These are phyloP conservation scores for Raphanus hybrid DNA, from an alignment of 441 rosid genomes.

Conservation along the genomic window DNA sequence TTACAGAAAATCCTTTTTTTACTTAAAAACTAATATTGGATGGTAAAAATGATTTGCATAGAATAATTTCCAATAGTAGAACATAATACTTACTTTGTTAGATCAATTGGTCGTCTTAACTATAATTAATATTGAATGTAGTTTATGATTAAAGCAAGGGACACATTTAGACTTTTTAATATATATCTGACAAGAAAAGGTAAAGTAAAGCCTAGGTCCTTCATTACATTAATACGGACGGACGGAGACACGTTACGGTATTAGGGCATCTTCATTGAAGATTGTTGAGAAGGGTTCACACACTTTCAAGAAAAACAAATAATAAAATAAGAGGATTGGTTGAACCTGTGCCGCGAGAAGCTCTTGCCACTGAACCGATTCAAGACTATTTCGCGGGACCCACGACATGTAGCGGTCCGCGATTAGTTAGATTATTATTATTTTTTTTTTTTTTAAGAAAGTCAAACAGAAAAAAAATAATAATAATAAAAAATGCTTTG, in stretches of 20 bases:
- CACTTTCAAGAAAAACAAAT: too few relatives aligned
- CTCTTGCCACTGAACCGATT: too few relatives aligned
- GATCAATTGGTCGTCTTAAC: conserved; percentile 1
- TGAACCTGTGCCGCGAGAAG: too few relatives aligned
- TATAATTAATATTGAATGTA: not conserved
- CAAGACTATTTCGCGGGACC: too few relatives aligned
- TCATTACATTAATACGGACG: conserved; percentile 12
- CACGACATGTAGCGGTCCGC: too few relatives aligned
- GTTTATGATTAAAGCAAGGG: conserved; percentile 25
- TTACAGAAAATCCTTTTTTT: not conserved
- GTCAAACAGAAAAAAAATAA: too few relatives aligned
- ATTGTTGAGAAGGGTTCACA: too few relatives aligned
- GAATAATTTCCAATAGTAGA: not conserved
- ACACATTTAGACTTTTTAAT: not conserved
- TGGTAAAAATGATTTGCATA: not conserved
- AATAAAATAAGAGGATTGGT: too few relatives aligned
- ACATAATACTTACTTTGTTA: not conserved
- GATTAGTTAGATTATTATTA: too few relatives aligned
- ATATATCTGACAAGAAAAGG: not conserved
- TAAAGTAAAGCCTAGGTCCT: conserved; percentile 15
- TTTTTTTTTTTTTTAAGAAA: too few relatives aligned
- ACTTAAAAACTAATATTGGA: not conserved
- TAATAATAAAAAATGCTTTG: too few relatives aligned
- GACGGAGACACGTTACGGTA: conserved; percentile 37
- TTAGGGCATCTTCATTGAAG: not conserved